phyloP scores from a whole-genome alignment of 306 rosid genomes.

The Dryas octopetala region DNA sequence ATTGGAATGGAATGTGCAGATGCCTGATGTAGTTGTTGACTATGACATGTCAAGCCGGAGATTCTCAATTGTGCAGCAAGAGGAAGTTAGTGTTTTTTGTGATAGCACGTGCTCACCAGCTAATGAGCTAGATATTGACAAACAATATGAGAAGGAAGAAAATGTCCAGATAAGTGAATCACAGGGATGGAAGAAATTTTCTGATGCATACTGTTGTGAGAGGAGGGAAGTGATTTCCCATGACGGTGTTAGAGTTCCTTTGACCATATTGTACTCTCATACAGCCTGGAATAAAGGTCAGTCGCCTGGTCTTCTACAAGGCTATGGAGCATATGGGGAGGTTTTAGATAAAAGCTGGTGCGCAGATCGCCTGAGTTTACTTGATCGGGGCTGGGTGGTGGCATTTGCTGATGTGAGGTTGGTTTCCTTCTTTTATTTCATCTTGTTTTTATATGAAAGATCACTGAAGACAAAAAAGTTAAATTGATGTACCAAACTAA shows the following conservation, averaged over 20 bases:
- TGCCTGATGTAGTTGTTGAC: conserved; percentile 90
- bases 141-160: conserved; percentile 27
- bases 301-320: conserved; percentile 78
- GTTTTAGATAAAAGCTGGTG: conserved; percentile 81
- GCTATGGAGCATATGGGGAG: conserved; percentile 97
- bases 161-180: conserved; percentile 31
- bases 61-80: conserved; percentile 75
- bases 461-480: neutral
- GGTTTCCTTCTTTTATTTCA: conserved; percentile 21
- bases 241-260: conserved; percentile 66
- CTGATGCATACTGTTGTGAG: conserved; percentile 57
- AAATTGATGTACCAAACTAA: neutral
- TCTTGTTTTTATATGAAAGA: neutral
- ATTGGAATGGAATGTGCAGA: conserved; percentile 39
- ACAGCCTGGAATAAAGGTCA: conserved; percentile 57
- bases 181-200: conserved; percentile 65
- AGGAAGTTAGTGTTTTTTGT: conserved; percentile 57
- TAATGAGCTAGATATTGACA: conserved; percentile 26
- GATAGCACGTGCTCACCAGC: conserved; percentile 30
- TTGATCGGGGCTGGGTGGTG: conserved; percentile 91
- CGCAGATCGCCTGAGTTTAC: conserved; percentile 73
- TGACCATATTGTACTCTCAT: conserved; percentile 75
- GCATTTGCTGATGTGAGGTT: conserved; percentile 96
- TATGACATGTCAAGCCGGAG: conserved; percentile 71
- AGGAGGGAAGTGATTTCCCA: conserved; percentile 70